Evolutionary conservation across 441 rosid species (phyloP), one percentile per base, ranked within the genome.

Genomic region (Erodium texanum): DNA sequence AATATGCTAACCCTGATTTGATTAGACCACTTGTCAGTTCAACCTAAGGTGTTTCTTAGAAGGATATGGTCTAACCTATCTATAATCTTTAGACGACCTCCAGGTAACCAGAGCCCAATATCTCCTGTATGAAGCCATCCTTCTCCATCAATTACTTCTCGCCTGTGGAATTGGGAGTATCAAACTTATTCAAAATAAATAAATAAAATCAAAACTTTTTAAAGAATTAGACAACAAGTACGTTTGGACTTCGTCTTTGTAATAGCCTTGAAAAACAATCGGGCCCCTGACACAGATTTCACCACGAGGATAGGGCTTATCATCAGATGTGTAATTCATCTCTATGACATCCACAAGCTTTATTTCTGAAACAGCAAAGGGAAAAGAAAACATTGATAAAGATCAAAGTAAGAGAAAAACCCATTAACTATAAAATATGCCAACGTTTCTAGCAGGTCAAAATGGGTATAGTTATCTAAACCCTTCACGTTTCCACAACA

Each of bases 91-190:
- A 95, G 82, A 75, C 92, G 99, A 72, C 99, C 99, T 67, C 95
- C 95, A 14, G 89, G 86, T 9, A 87, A 71, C 99, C 99, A 95
- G 74, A 82, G 82, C 67, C 98, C 98, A 68, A 95, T 87, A 70
- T 92, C 99, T 75, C 98, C 99, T 0, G 98, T 87, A 72, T 92
- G 99, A 77, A 95, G 84, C 99, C 99, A 90, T 75, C 96, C 96
- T 48, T 87, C 96, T 76, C 82, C 96, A 82, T 92, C 97, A 66
- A 90, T 69, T 52, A 85, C 92, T 78, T 95, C 96, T 85, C 87
- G 87, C 88, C 99, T 95, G 83, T 78, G 64, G 61, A 73, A 65
- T 68, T 74, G 68, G 62, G 15, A 48, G 43, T 52, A 65, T 66
- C 65, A 73, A 70, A 59, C 18, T 24, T 10, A 68, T 38, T 68